These are phyloP conservation scores for Butyriboletus pseudospeciosus DNA, from an alignment of 1,284 basidiomycete genomes.

Conservation along the genomic window DNA sequence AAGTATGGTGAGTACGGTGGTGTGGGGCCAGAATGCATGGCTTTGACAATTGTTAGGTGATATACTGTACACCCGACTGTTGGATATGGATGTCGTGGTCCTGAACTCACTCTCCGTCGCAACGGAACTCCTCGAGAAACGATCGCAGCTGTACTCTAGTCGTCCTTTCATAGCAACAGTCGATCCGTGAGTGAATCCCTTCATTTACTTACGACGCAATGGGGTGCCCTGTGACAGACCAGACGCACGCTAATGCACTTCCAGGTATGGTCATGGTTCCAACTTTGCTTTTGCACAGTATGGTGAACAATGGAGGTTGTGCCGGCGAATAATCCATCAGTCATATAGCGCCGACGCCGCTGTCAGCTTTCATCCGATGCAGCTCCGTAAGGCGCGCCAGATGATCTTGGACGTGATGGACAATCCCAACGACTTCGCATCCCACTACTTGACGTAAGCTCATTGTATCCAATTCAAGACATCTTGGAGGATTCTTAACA, in stretches of 20 bases:
- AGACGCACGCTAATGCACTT: not conserved
- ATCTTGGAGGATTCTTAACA: not conserved
- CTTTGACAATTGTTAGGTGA: slow-evolving; percentile 16
- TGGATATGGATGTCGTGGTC: slow-evolving; percentile 20
- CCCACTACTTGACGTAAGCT: slow-evolving; percentile 15
- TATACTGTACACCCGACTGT: slow-evolving; percentile 17
- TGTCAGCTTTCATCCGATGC: slow-evolving; percentile 6
- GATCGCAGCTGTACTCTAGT: slow-evolving; percentile 21
- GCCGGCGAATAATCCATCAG: slow-evolving; percentile 17
- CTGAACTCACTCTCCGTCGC: slow-evolving; percentile 14
- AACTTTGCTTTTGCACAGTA: slow-evolving; percentile 13
- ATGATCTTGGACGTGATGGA: slow-evolving; percentile 15
- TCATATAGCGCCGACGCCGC: slow-evolving; percentile 1
- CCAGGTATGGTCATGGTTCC: slow-evolving; percentile 17
- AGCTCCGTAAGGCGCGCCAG: slow-evolving; percentile 19
- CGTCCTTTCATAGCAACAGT: slow-evolving; percentile 19
- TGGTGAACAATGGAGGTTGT: slow-evolving; percentile 16
- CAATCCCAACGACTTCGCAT: slow-evolving; percentile 1
- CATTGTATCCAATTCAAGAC: not conserved
- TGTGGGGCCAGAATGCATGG: not conserved
- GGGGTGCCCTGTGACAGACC: no score
- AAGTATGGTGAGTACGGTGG: slow-evolving; percentile 16
- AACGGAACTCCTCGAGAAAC: slow-evolving; percentile 19
- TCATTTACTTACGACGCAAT: not conserved
- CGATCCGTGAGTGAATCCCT: slow-evolving; percentile 10